These are phyloP conservation scores for Colletotrichum liaoningense DNA, from an alignment of 2,329 filamentous ascomycete species.

Conservation along the genomic window DNA sequence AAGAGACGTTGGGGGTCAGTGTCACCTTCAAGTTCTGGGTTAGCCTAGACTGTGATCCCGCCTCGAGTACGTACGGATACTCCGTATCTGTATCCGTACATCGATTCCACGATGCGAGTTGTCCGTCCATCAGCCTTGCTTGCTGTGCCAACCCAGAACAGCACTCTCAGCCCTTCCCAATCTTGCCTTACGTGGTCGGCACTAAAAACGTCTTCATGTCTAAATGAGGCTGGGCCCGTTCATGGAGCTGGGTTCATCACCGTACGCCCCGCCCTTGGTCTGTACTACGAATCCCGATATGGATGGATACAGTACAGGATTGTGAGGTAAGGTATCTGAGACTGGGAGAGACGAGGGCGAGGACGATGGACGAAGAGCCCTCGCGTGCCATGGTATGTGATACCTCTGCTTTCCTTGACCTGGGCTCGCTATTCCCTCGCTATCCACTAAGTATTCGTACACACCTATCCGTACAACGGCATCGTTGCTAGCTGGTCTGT, in stretches of 20 bases:
- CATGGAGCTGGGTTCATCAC: conserved; percentile 54
- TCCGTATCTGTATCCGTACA: background rate
- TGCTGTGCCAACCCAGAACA: conserved; percentile 40
- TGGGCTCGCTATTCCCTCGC: background rate
- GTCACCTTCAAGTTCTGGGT: background rate
- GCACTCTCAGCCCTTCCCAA: conserved; percentile 33
- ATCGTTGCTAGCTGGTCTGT: background rate
- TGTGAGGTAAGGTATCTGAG: background rate
- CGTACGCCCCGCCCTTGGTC: conserved; percentile 54
- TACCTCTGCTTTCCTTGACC: background rate
- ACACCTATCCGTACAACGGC: background rate
- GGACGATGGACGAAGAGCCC: background rate
- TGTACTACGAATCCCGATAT: conserved; percentile 31
- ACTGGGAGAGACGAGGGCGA: background rate
- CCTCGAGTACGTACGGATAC: background rate
- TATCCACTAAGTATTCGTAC: no score
- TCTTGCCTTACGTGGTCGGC: background rate
- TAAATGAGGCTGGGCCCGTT: conserved; percentile 58
- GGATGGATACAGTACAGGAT: background rate
- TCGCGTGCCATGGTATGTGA: background rate
- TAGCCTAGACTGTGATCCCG: background rate
- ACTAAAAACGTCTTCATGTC: conserved; percentile 43
- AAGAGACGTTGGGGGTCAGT: background rate
- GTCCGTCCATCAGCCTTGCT: conserved; percentile 41
- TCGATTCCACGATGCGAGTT: background rate